A percentile compares a stretch with the other conserved stretches of the same genome.
Conservation (phyloP, 2,329 filamentous ascomycete genomes). For the Aspergillus proliferans region DNA sequence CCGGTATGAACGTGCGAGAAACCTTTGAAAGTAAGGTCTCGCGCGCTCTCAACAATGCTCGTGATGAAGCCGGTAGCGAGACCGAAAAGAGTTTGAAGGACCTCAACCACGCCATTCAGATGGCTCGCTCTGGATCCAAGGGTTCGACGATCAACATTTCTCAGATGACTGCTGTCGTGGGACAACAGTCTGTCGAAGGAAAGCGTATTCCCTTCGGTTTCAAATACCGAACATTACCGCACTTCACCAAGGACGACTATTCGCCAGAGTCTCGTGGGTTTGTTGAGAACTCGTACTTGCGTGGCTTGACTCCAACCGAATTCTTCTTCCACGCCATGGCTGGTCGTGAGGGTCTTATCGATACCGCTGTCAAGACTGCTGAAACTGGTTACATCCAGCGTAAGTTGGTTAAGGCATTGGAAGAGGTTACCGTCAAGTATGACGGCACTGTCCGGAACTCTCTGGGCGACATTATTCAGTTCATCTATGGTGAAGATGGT, state of each 20-base stretch:
- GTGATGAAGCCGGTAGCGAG: conserved; percentile 90
- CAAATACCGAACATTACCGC: conserved; percentile 93
- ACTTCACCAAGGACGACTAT: conserved; percentile 99
- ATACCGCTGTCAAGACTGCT: conserved; percentile 98
- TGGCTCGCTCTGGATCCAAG: conserved; percentile 95
- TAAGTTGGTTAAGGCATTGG: conserved; percentile 93
- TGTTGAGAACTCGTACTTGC: conserved; percentile 96
- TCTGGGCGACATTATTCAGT: conserved; percentile 91
- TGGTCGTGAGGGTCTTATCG: conserved; percentile 98
- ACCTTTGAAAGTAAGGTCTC: conserved; percentile 98
- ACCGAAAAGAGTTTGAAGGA: conserved; percentile 92
- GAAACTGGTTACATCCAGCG: conserved; percentile 99
- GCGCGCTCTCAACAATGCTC: conserved; percentile 85
- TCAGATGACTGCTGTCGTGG: conserved; percentile 97
- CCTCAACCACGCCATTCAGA: conserved; percentile 91
- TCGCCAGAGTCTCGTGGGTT: conserved; percentile 95
- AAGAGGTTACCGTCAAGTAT: conserved; percentile 96
- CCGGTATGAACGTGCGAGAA: conserved; percentile 97
- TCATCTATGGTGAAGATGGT: conserved; percentile 95
- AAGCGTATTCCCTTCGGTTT: conserved; percentile 99
- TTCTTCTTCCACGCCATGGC: conserved; percentile 99
- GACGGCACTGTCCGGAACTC: conserved; percentile 97
- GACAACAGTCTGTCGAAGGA: conserved; percentile 96
- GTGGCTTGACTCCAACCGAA: conserved; percentile 88
- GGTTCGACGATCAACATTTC: conserved; percentile 99